phyloP scores from a whole-genome alignment of 805 yeast genomes.

The Candida parachauliodes region DNA sequence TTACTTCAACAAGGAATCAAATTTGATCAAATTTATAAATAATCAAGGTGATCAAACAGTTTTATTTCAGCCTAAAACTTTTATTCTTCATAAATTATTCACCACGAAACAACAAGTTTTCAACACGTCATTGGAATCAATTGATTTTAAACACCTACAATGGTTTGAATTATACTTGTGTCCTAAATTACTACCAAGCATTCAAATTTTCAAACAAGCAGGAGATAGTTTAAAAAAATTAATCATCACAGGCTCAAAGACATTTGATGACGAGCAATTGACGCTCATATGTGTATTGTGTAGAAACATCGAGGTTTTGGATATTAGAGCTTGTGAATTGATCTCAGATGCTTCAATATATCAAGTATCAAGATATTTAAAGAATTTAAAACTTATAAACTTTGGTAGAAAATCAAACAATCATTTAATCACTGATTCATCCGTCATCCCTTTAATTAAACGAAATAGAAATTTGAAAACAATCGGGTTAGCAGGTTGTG shows the following conservation, averaged over 20 bases:
- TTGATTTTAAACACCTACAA: constrained; percentile 47
- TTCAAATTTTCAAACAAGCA: constrained; percentile 20
- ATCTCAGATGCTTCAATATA: constrained; percentile 75
- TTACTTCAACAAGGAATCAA: constrained; percentile 39
- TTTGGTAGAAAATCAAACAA: constrained; percentile 77
- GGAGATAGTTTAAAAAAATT: constrained; percentile 36
- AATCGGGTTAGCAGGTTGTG: constrained; percentile 86
- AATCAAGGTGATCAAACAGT: constrained; percentile 14
- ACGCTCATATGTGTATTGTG: constrained; percentile 49
- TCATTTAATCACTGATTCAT: constrained; percentile 63
- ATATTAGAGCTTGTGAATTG: constrained; percentile 78
- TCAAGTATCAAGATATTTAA: constrained; percentile 61
- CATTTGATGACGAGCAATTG: constrained; percentile 59
- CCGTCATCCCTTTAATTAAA: constrained; percentile 54
- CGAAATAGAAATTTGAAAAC: constrained; percentile 57
- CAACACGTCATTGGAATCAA: constrained; percentile 38
- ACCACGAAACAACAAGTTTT: constrained; percentile 52
- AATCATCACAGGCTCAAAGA: constrained; percentile 68
- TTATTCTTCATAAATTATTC: constrained; percentile 65
- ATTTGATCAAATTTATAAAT: constrained; percentile 13
- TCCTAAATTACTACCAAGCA: constrained; percentile 60
- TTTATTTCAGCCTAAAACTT: constrained; percentile 34
- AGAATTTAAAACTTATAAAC: constrained; percentile 55
- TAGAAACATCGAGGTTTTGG: constrained; percentile 61
- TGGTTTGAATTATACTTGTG: constrained; percentile 84